Evolutionary conservation across 78 protist genomes (phyloP), one percentile per base, ranked within the genome.

Genomic region (Pelomyxa schiedti): DNA sequence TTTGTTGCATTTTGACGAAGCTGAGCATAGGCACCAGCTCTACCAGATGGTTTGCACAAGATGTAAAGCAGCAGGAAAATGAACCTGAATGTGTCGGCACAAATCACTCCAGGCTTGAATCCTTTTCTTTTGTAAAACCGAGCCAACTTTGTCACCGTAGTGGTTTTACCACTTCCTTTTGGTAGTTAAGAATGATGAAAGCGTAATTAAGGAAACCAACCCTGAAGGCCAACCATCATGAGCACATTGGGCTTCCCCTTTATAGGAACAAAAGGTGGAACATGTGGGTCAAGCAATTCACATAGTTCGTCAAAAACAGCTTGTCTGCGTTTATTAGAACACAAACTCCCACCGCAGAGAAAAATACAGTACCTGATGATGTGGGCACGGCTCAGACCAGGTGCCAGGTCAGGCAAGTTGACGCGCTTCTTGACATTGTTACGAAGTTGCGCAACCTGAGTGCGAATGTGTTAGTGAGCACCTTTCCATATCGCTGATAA

Each of bases 181-280:
- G 24, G 71, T 67, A 67, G 39, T 24, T 24, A 24, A 67, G 24
- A n/a, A 39, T n/a, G 24, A 67, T 24, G 24, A 39, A 67, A 39
- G 24, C 97, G 8, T 72, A 1, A 26, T 96, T n/a, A n/a, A n/a
- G n/a, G n/a, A n/a, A n/a, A n/a, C n/a, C n/a, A n/a, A n/a, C n/a
- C 97, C 77, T 96, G 99, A 38, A 98, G 90, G 32, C 99, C 99
- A 5, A 98, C 99, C 71, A 96, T 93, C 99, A 98, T 95, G 67
- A 98, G 69, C 24, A 98, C 89, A 71, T 94, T 94, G 38, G 95
- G 35, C 66, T 71, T 53, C 39, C 95, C 93, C 72, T 90, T 91
- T 67, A 66, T 77, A 8, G 96, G 97, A 41, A 42, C 71, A 84
- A 75, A 92, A 32, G 98, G 93, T 63, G 73, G 63, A 8, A 42